phyloP scores from a whole-genome alignment of 176 grass and related monocot species.

The Phragmites australis region DNA sequence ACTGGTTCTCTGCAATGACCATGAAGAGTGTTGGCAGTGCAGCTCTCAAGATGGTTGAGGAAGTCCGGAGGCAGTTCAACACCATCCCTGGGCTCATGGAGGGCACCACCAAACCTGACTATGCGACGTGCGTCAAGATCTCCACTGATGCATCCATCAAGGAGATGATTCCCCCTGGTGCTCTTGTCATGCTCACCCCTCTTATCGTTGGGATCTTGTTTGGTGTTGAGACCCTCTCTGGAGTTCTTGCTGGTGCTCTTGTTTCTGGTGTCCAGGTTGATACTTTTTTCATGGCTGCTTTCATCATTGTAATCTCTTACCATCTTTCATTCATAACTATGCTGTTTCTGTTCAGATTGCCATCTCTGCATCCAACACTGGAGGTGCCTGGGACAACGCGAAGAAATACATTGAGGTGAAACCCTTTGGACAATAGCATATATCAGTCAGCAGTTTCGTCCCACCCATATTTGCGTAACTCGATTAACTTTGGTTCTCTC shows the following conservation, averaged over 20 bases:
- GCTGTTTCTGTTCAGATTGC: slow-evolving; percentile 57
- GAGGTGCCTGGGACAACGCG: slow-evolving; percentile 90
- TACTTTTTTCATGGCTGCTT: background rate
- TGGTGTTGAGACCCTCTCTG: slow-evolving; percentile 89
- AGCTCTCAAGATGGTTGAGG: slow-evolving; percentile 94
- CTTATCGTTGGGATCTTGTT: slow-evolving; percentile 82
- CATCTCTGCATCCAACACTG: slow-evolving; percentile 95
- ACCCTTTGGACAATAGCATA: background rate
- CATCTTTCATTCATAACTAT: background rate
- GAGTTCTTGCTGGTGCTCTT: slow-evolving; percentile 85
- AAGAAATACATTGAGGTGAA: slow-evolving; percentile 99
- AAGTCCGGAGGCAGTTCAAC: slow-evolving; percentile 90
- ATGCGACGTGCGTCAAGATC: slow-evolving; percentile 92
- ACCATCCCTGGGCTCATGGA: slow-evolving; percentile 84
- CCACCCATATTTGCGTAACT: background rate
- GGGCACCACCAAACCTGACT: slow-evolving; percentile 82
- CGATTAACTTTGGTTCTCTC: background rate
- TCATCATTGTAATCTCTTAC: background rate
- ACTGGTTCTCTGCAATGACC: slow-evolving; percentile 98
- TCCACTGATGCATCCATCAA: slow-evolving; percentile 94
- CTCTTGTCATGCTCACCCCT: slow-evolving; percentile 88
- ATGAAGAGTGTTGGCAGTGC: slow-evolving; percentile 96
- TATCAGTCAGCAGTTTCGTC: background rate
- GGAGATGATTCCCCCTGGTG: slow-evolving; percentile 93
- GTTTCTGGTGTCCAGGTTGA: slow-evolving; percentile 91